Base-by-base conservation (phyloP, 1,284 basidiomycete species). In the Mycosarcoma maydis region DNA sequence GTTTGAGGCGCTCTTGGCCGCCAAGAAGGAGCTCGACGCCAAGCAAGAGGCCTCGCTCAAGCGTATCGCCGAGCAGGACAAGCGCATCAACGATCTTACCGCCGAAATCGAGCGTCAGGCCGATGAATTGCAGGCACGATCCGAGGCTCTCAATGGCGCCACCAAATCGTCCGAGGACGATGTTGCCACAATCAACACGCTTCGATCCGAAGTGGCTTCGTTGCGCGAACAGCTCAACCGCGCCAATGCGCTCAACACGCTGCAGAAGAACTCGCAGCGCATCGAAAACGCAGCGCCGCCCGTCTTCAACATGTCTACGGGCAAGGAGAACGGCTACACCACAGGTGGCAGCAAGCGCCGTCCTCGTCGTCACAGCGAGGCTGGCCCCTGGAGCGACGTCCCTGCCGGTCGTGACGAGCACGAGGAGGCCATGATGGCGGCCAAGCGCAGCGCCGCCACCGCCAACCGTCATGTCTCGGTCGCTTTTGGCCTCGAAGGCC, bases 221-320 rank as follows among this genome's bases (percentile, higher is more conserved):
- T 85, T 98, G 46, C 91, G 93, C 60, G 96, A 98, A 81, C 95
- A 98, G 82, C 88, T 98, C 69, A 94, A 94, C 78, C 88, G 96
- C 26, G 90, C 94, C 19, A 93, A 93, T 78, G 92, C 95, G 6
- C 65, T 80, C 51, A 77, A 76, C 65, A 73, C 75, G 16, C 51
- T 78, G 52, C 69, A 76, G 56, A 78, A 80, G 69, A 80, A 78
- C 56, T 74, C 73, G 43, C 62, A 77, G 42, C 75, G 77, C n/a
- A 75, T 77, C 60, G 76, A 77, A 64, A 77, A 73, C 39, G 75
- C 75, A 11, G 72, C 65, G 9, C 75, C 75, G 17, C 76, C 76
- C 5, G 73, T 74, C 16, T 77, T 78, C 53, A 73, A 78, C 67
- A 75, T 77, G 73, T 53, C 76, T 11, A 77, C 76, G 19, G 75